Conservation (phyloP, 73 alveolate species). For the Tetrahymena elliotti region DNA sequence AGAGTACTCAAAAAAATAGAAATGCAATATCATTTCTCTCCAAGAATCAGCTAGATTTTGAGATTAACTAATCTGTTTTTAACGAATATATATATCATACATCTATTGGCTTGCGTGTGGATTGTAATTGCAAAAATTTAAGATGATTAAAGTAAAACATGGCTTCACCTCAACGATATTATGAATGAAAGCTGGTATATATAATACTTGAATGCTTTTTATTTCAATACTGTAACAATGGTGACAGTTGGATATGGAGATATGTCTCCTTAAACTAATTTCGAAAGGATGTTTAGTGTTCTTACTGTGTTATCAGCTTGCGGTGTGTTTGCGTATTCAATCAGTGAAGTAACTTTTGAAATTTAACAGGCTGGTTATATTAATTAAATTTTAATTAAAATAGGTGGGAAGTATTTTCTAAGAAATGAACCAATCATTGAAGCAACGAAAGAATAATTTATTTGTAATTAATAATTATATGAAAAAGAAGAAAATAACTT, state of each 20-base stretch:
- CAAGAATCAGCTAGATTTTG: not conserved
- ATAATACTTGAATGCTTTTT: not conserved
- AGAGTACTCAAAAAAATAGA: not conserved
- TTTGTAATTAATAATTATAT: conserved; percentile 1
- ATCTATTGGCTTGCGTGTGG: not conserved
- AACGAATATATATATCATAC: not conserved
- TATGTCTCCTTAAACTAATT: conserved; percentile 41
- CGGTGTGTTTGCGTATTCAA: conserved; percentile 54
- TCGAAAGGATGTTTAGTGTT: conserved; percentile 53
- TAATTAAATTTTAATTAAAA: not conserved
- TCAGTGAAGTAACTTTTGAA: not conserved
- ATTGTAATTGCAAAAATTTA: not conserved
- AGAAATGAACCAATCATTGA: not conserved
- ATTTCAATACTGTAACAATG: conserved; percentile 47
- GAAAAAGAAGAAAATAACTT: not conserved
- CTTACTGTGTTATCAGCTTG: conserved; percentile 45
- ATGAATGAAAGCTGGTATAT: not conserved
- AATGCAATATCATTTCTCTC: not conserved
- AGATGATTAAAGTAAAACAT: not conserved
- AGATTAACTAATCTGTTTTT: not conserved
- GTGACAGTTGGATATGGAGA: conserved; percentile 79
- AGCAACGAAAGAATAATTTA: not conserved
- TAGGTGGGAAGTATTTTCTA: conserved; percentile 7
- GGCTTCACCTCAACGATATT: not conserved
- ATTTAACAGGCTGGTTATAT: not conserved